Percentiles rank a stretch among this genome's conserved stretches.
Conservation (phyloP, 176 grass and related monocot genomes). For the Phoenix roebelenii region DNA sequence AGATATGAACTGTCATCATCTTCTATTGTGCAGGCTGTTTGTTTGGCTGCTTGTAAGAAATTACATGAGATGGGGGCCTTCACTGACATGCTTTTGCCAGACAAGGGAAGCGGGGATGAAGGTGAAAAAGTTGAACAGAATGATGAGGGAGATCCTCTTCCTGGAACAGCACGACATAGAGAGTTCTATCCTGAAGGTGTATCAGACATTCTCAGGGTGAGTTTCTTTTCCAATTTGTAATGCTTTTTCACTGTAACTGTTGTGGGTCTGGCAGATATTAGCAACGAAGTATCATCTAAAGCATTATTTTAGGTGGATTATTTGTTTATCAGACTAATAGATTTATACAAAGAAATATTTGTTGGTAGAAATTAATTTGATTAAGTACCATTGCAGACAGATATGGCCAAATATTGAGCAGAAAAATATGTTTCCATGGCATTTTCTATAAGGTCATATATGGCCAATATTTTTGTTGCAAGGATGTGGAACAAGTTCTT, state of each 20-base stretch:
- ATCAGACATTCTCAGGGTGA: slow-evolving; percentile 66
- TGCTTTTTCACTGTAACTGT: not conserved
- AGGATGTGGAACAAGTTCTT: too few species aligned
- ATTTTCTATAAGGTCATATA: too few species aligned
- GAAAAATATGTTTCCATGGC: too few species aligned
- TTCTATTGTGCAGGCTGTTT: slow-evolving; percentile 67
- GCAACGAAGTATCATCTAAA: too few species aligned
- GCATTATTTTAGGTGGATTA: too few species aligned
- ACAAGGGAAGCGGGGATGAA: slow-evolving; percentile 76
- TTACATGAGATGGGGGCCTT: slow-evolving; percentile 98
- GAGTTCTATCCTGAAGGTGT: slow-evolving; percentile 99
- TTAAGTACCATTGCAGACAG: too few species aligned
- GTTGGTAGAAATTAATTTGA: too few species aligned
- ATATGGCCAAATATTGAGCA: too few species aligned
- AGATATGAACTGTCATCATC: not conserved
- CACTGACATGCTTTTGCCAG: slow-evolving; percentile 97
- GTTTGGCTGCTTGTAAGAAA: slow-evolving; percentile 97
- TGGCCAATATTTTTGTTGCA: too few species aligned
- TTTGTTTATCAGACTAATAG: too few species aligned
- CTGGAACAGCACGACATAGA: slow-evolving; percentile 89
- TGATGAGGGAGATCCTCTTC: slow-evolving; percentile 90
- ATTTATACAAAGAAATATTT: too few species aligned
- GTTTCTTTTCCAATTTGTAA: slow-evolving; percentile 9
- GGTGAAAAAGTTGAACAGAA: slow-evolving; percentile 64
- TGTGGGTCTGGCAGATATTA: too few species aligned